Conservation (phyloP, 2,329 filamentous ascomycete species). For the Colletotrichum horii region DNA sequence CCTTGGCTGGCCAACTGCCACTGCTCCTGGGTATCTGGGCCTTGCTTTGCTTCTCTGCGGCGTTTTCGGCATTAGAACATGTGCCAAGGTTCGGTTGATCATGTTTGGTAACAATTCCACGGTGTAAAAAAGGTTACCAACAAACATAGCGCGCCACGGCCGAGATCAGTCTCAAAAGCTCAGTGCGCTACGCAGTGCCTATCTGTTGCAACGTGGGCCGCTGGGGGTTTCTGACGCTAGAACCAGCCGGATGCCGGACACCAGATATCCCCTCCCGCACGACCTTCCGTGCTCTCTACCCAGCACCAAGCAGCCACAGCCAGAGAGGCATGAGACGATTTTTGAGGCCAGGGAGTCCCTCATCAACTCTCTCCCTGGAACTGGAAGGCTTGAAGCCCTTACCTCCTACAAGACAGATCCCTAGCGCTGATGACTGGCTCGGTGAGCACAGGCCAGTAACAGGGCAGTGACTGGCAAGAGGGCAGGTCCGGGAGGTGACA, state of each 20-base stretch:
- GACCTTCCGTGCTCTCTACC: background rate
- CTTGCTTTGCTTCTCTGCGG: background rate
- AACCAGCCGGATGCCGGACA: background rate
- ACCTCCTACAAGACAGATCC: background rate
- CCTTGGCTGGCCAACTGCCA: background rate
- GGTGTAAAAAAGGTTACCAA: background rate
- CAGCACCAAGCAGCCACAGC: background rate
- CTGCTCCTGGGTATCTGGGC: background rate
- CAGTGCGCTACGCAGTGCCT: background rate
- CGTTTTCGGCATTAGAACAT: background rate
- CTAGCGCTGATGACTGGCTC: background rate
- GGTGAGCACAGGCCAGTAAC: conserved; percentile 1
- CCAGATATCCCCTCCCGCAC: background rate
- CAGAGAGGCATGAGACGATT: background rate
- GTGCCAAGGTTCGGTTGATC: background rate
- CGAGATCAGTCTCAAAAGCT: background rate
- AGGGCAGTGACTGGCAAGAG: background rate
- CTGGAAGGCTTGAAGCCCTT: background rate
- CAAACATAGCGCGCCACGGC: background rate
- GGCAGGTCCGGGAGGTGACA: background rate
- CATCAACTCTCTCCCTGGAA: too few relatives aligned
- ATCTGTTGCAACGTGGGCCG: background rate
- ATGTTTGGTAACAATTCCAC: background rate
- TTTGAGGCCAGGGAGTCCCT: background rate
- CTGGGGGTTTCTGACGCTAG: background rate